Percentiles rank a stretch among this genome's conserved stretches.
phyloP scores from a whole-genome alignment of 2,329 filamentous ascomycete genomes.

The Cephalotrichum gorgonifer region DNA sequence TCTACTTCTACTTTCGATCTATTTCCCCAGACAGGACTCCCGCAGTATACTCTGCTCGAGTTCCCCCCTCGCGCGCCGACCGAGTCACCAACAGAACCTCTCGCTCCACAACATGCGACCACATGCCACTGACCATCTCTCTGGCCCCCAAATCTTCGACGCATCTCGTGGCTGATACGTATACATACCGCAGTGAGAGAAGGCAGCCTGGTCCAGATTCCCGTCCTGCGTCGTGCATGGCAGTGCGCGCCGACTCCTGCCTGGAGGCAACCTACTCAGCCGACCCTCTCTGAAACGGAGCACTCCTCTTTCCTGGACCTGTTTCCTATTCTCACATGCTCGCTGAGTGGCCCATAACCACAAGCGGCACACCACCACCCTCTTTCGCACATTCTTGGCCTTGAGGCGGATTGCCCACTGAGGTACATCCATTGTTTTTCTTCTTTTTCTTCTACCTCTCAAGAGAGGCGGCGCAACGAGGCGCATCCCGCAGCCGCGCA shows the following conservation, averaged over 20 bases:
- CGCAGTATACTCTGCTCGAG: background rate
- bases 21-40: too few relatives aligned
- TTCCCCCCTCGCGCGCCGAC: background rate
- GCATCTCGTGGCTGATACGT: slow-evolving; percentile 5
- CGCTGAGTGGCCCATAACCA: too few relatives aligned
- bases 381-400: background rate
- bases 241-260: slow-evolving; percentile 3
- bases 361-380: background rate
- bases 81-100: background rate
- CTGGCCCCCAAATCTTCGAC: slow-evolving; percentile 3
- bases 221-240: background rate
- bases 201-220: slow-evolving; percentile 1
- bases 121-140: slow-evolving; percentile 4
- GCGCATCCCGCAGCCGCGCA: background rate
- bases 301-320: background rate
- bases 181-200: background rate
- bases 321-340: background rate
- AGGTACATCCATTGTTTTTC: background rate
- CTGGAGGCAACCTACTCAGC: slow-evolving; percentile 4
- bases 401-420: background rate
- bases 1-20: background rate
- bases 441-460: background rate
- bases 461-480: background rate
- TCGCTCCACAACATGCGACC: slow-evolving; percentile 3
- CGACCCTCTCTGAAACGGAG: background rate